Percentiles rank a stretch among this genome's conserved stretches.
Evolutionary conservation across 345 rosid genomes (phyloP).

Genomic region (Murraya koenigii): DNA sequence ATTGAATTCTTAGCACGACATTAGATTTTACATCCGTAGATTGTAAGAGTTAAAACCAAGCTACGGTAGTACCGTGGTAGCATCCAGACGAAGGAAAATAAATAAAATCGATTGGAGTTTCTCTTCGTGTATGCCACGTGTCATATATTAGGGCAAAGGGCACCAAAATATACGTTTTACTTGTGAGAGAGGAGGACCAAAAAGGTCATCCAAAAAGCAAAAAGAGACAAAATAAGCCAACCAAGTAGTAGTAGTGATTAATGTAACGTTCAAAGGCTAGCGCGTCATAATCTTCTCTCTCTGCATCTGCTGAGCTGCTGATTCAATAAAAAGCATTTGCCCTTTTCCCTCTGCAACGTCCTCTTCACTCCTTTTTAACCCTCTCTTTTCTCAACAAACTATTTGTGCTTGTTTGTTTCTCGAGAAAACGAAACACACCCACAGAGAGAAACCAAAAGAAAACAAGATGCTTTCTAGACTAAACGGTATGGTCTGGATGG

Average conservation of each 20-base stretch:
- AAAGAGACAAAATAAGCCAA: constrained; percentile 10
- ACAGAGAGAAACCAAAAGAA: not conserved
- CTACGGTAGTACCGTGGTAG: no score
- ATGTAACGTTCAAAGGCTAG: constrained; percentile 31
- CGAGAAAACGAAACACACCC: constrained; percentile 1
- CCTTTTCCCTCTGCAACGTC: constrained; percentile 46
- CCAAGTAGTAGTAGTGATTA: constrained; percentile 9
- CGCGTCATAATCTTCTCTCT: constrained; percentile 17
- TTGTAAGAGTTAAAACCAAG: no score
- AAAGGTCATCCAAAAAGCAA: not conserved
- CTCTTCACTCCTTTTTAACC: constrained; percentile 1
- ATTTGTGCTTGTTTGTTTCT: constrained; percentile 16
- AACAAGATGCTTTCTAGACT: constrained; percentile 39
- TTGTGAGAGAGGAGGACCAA: not conserved
- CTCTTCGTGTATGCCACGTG: not conserved
- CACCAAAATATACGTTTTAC: not conserved
- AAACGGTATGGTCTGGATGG: constrained; percentile 35
- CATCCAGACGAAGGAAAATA: no score
- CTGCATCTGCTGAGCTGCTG: constrained; percentile 1
- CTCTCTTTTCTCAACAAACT: constrained; percentile 5
- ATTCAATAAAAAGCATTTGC: constrained; percentile 26
- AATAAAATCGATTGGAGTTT: not conserved
- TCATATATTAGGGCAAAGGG: not conserved
- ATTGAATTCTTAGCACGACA: no score
- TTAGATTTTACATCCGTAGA: no score